A percentile compares a stretch with the other conserved stretches of the same genome.
Conservation (phyloP, 495 filamentous ascomycete genomes). For the Podospora australis region DNA sequence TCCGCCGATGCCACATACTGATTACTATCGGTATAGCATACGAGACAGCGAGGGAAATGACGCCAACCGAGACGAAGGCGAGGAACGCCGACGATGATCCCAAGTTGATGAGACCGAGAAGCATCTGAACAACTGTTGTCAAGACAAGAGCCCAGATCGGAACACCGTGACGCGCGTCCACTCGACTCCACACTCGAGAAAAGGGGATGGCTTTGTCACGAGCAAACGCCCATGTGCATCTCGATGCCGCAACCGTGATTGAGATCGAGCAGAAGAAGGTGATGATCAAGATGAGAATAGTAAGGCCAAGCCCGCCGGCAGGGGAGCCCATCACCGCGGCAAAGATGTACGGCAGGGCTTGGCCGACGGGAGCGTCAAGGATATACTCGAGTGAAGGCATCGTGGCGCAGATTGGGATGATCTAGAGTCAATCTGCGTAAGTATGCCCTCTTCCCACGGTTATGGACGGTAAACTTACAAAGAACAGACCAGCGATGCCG, state of each 20-base stretch:
- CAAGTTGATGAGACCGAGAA: slow-evolving; percentile 53
- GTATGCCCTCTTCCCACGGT: too few species aligned
- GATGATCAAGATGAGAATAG: slow-evolving; percentile 67
- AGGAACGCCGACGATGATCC: slow-evolving; percentile 56
- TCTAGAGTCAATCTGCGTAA: slow-evolving; percentile 3
- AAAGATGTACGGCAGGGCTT: slow-evolving; percentile 54
- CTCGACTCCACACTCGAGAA: slow-evolving; percentile 55
- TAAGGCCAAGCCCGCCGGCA: slow-evolving; percentile 62
- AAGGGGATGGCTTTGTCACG: slow-evolving; percentile 63
- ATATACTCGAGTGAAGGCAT: slow-evolving; percentile 48
- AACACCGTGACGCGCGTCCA: slow-evolving; percentile 42
- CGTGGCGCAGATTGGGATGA: slow-evolving; percentile 58
- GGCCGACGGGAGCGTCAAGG: slow-evolving; percentile 47
- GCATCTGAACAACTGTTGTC: slow-evolving; percentile 50
- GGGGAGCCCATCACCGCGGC: slow-evolving; percentile 52
- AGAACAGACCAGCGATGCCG: slow-evolving; percentile 54
- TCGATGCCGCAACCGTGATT: slow-evolving; percentile 50
- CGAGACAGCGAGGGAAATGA: slow-evolving; percentile 58
- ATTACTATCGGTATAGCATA: slow-evolving; percentile 57
- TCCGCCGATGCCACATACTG: slow-evolving; percentile 29
- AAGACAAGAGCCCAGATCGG: slow-evolving; percentile 54
- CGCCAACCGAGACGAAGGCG: slow-evolving; percentile 56
- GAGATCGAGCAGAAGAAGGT: slow-evolving; percentile 55
- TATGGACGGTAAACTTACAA: slow-evolving; percentile 42
- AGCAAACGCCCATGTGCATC: slow-evolving; percentile 58